Evolutionary conservation across 495 filamentous ascomycete species (phyloP).

Genomic region (Aspergillus haitiensis): DNA sequence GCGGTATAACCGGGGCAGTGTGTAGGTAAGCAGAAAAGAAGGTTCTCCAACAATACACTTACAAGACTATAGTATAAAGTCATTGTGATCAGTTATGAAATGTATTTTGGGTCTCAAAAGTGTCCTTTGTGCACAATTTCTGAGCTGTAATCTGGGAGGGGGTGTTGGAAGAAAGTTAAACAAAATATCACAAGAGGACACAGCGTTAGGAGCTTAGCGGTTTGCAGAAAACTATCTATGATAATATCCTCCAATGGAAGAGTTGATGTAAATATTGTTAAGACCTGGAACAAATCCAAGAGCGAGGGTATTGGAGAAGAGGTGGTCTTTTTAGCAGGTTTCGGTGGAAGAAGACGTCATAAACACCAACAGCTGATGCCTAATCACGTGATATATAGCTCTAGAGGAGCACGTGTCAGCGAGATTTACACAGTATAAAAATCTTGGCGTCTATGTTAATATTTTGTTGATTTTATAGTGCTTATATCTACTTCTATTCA

Average conservation of each 20-base stretch:
- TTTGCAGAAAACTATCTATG: not conserved
- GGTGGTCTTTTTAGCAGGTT: constrained; percentile 34
- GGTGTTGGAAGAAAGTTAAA: constrained; percentile 18
- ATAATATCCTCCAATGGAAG: not conserved
- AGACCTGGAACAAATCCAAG: constrained; percentile 17
- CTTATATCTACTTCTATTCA: constrained; percentile 11
- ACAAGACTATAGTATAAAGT: constrained; percentile 99
- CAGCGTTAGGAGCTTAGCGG: not conserved
- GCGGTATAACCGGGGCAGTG: not conserved
- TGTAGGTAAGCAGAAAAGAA: not conserved
- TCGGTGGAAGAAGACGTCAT: constrained; percentile 41
- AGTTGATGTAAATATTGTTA: not conserved
- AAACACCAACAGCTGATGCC: constrained; percentile 17
- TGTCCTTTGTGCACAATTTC: constrained; percentile 13
- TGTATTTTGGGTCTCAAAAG: constrained; percentile 11
- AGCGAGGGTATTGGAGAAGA: constrained; percentile 23
- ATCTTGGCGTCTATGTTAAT: not conserved
- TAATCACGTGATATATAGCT: constrained; percentile 2
- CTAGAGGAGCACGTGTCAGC: not conserved
- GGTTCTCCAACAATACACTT: constrained; percentile 41
- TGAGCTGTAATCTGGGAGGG: constrained; percentile 12
- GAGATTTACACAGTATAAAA: not conserved
- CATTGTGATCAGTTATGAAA: constrained; percentile 58
- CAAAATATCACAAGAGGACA: constrained; percentile 14
- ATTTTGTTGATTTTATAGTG: constrained; percentile 1